Evolutionary conservation across 805 yeast species (phyloP).

Genomic region (Saccharomyces eubayanus): DNA sequence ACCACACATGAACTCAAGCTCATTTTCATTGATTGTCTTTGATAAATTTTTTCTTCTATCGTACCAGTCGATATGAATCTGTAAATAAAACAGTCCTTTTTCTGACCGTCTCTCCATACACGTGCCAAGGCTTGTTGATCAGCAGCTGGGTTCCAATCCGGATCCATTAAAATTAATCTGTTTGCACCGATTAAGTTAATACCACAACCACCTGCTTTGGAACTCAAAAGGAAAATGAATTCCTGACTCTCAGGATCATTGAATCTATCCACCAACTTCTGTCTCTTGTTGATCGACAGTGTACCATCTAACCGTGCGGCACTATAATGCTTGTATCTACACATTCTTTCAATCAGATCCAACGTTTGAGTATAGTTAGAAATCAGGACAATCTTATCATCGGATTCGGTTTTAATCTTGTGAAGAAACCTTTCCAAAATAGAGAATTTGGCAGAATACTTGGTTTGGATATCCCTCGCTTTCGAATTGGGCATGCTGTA

Average conservation of each 20-base stretch:
- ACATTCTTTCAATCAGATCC: conserved; percentile 81
- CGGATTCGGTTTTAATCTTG: conserved; percentile 68
- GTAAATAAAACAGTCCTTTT: conserved; percentile 91
- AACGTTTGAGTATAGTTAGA: conserved; percentile 92
- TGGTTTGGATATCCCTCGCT: conserved; percentile 58
- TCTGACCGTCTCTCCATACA: conserved; percentile 98
- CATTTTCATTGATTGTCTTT: conserved; percentile 89
- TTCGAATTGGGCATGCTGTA: conserved; percentile 33
- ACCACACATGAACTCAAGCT: conserved; percentile 92
- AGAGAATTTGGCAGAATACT: conserved; percentile 79
- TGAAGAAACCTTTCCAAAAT: conserved; percentile 78
- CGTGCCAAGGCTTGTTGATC: conserved; percentile 97
- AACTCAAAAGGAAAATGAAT: conserved; percentile 79
- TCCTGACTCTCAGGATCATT: conserved; percentile 83
- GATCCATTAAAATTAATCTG: conserved; percentile 75
- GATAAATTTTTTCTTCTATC: conserved; percentile 92
- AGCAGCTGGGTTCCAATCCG: conserved; percentile 98
- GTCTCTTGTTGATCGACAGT: conserved; percentile 84
- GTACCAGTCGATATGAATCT: conserved; percentile 91
- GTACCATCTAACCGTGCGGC: conserved; percentile 83
- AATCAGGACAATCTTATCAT: conserved; percentile 90
- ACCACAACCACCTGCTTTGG: conserved; percentile 99
- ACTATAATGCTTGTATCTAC: conserved; percentile 69
- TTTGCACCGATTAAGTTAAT: conserved; percentile 95
- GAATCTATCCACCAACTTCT: conserved; percentile 81